Evolutionary conservation across 164 flowering plant genomes (phyloP).

Genomic region (Vitis cinerea): DNA sequence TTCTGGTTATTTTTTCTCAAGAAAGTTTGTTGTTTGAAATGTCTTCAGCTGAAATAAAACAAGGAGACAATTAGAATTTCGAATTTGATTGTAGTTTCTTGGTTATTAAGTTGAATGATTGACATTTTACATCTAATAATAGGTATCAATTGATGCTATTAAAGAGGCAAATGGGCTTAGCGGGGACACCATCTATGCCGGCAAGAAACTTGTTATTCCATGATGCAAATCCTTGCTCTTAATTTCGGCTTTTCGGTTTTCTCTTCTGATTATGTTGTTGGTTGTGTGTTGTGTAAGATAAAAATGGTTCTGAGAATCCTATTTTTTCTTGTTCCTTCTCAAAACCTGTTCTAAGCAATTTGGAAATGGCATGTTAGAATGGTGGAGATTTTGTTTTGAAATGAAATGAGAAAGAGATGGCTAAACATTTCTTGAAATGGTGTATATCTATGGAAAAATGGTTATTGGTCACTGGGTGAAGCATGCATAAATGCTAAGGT

Average conservation of each 20-base stretch:
- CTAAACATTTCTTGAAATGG: no score
- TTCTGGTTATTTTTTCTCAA: not conserved
- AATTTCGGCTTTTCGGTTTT: not conserved
- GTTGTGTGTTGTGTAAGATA: no score
- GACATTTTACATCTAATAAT: not conserved
- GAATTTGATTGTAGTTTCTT: not conserved
- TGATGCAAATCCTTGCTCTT: not conserved
- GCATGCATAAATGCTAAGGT: no score
- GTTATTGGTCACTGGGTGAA: no score
- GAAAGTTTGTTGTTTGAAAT: no score
- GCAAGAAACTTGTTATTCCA: constrained; percentile 49
- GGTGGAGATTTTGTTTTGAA: no score
- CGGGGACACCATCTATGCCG: constrained; percentile 40
- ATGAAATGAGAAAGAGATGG: no score
- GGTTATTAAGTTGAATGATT: not conserved
- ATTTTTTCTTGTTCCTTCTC: not conserved
- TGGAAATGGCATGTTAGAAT: no score
- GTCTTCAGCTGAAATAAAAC: not conserved
- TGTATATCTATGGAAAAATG: no score
- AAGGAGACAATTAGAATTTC: not conserved
- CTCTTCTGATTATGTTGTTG: no score
- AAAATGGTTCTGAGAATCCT: no score
- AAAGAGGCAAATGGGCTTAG: constrained; percentile 47
- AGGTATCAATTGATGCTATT: constrained; percentile 44
- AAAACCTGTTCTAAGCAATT: not conserved